These are phyloP conservation scores for Arxiozyma heterogenica DNA, from an alignment of 1,139 yeast genomes.

Conservation along the genomic window DNA sequence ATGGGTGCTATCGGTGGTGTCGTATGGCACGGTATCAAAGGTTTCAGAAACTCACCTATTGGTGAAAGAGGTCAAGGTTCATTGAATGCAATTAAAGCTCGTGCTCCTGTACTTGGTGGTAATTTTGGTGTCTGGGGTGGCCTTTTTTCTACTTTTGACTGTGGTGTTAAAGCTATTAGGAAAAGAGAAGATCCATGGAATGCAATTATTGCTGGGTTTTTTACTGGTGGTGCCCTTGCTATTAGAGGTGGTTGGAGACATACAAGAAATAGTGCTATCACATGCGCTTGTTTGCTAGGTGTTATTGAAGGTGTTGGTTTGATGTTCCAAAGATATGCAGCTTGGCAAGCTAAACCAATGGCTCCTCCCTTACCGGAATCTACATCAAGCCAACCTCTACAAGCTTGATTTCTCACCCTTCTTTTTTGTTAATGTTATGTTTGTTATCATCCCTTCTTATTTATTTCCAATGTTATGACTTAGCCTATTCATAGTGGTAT, in stretches of 20 bases:
- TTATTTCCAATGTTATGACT: not conserved
- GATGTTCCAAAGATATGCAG: constrained; percentile 86
- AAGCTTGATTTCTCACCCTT: constrained; percentile 15
- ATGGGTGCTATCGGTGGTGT: constrained; percentile 99
- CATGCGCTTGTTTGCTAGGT: constrained; percentile 94
- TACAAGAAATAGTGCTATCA: constrained; percentile 91
- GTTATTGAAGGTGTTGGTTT: constrained; percentile 98
- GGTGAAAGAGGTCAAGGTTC: constrained; percentile 94
- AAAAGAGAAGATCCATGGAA: constrained; percentile 98
- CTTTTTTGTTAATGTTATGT: no score
- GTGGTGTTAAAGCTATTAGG: constrained; percentile 90
- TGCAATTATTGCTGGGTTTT: constrained; percentile 95
- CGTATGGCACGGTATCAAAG: constrained; percentile 98
- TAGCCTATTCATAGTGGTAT: no score
- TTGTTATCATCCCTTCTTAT: not conserved
- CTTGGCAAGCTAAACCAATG: constrained; percentile 73
- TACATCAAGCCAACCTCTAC: constrained; percentile 32
- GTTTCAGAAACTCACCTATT: constrained; percentile 93
- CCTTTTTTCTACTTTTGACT: constrained; percentile 86
- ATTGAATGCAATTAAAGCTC: constrained; percentile 78
- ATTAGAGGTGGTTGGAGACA: constrained; percentile 98
- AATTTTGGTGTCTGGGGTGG: constrained; percentile 99
- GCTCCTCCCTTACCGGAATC: constrained; percentile 67
- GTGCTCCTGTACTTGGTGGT: constrained; percentile 99
- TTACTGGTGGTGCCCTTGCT: constrained; percentile 97